These are phyloP conservation scores for Funneliformis caledonium DNA, from an alignment of 371 early-diverging fungal species.

Conservation along the genomic window DNA sequence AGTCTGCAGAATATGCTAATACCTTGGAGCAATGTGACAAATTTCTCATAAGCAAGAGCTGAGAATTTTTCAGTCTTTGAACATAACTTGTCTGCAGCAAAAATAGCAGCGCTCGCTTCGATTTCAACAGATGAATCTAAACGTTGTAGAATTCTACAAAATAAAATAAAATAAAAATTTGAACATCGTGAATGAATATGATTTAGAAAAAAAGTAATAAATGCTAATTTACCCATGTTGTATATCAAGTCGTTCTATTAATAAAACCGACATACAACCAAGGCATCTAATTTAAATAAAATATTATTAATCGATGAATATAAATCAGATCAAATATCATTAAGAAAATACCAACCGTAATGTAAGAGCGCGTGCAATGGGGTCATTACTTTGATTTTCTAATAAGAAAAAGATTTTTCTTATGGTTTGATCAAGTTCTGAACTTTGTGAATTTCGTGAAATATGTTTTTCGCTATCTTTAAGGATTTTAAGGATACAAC, in stretches of 20 bases:
- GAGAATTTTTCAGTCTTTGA: constrained; percentile 25
- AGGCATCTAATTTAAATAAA: constrained; percentile 14
- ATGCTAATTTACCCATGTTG: constrained; percentile 35
- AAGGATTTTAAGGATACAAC: constrained; percentile 5
- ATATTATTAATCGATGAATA: background rate
- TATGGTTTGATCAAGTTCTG: background rate
- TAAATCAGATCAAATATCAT: background rate
- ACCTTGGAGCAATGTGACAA: constrained; percentile 14
- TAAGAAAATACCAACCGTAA: constrained; percentile 8
- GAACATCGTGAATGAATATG: background rate
- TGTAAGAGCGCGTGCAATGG: constrained; percentile 26
- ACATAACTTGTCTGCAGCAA: constrained; percentile 38
- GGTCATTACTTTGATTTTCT: constrained; percentile 39
- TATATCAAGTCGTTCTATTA: constrained; percentile 30
- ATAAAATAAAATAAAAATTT: background rate
- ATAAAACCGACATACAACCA: constrained; percentile 33
- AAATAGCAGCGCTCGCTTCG: constrained; percentile 38
- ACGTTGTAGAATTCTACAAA: constrained; percentile 32
- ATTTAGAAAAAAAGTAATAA: background rate
- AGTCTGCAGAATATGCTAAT: background rate
- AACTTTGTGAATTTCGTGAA: background rate
- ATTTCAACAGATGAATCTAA: constrained; percentile 13
- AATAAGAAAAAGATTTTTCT: constrained; percentile 20
- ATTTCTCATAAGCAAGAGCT: constrained; percentile 12
- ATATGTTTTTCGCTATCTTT: constrained; percentile 11